Conservation (phyloP, 352 stramenopile species). For the Globisporangium radiosum region DNA sequence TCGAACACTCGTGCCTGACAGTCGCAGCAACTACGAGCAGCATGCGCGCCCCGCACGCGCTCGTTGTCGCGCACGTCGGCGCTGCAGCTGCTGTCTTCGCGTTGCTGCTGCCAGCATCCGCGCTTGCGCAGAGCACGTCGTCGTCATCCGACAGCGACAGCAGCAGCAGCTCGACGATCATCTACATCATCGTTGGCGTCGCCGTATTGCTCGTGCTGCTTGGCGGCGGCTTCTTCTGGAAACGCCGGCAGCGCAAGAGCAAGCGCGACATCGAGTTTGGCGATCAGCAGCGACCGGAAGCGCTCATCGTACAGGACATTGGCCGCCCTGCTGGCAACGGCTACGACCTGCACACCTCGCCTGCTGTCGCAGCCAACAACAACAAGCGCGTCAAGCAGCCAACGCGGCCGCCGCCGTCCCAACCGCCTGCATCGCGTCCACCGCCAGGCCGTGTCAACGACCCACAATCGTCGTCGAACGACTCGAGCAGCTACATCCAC, state of each 20-base stretch:
- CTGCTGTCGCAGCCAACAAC: conserved; percentile 2
- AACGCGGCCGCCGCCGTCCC: not conserved
- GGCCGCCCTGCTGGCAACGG: not conserved
- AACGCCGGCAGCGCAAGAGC: conserved; percentile 28
- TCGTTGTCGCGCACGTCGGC: not conserved
- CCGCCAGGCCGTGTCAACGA: not conserved
- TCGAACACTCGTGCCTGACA: not conserved
- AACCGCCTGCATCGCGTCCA: not conserved
- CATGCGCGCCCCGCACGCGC: conserved; percentile 8
- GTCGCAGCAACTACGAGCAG: not conserved
- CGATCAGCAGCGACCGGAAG: not conserved
- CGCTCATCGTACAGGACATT: conserved; percentile 2
- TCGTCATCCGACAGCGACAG: conserved; percentile 3
- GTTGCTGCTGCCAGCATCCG: conserved; percentile 10
- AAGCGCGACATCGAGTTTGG: conserved; percentile 6
- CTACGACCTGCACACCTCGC: conserved; percentile 17
- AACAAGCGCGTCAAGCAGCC: not conserved
- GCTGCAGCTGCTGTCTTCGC: not conserved
- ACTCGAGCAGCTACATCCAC: conserved; percentile 12
- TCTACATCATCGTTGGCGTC: conserved; percentile 53
- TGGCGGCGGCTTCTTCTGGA: conserved; percentile 44
- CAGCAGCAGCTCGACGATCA: conserved; percentile 27
- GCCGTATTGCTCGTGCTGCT: conserved; percentile 43
- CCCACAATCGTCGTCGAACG: not conserved
- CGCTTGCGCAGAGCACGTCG: conserved; percentile 1